Evolutionary conservation across 768 basidiomycete genomes (phyloP), one percentile per base, ranked within the genome.

Genomic region (Leccinum subgranulosum): DNA sequence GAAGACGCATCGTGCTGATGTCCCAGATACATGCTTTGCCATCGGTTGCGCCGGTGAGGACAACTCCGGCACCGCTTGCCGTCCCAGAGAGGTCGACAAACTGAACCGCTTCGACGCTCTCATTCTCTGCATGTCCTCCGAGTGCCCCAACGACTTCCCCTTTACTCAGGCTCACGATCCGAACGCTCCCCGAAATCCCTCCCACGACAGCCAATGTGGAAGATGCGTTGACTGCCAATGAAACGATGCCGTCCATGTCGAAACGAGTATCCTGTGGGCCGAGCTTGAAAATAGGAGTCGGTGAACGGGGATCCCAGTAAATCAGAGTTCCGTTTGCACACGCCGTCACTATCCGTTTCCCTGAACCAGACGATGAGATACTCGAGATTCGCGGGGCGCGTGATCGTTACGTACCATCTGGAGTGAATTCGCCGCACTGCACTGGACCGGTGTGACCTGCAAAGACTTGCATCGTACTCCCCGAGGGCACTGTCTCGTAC

Each of bases 11-110:
- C 25, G 92, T 95, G 51, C 81, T 81, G 45, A 95, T 79, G 74
- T 99, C 97, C 94, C 96, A 99, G 33, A 98, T 86, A 64, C 90
- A 93, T 17, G 86, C 89, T 69, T 93, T 95, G 0, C 94, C 94
- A 67, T 99, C 97, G 4, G 96, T 98, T 5, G 84, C 94, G 11
- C 91, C 95, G 2, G 90, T 93, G 0, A 92, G 84, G 11, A 87
- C 86, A 19, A 91, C 84, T 8, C 62, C 66, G 7, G 82, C 78
- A 4, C 81, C 81, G 8, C 63, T 76, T 5, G 76, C 80, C 0
- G 84, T 81, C 11, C 77, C 79, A 4, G 86, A 77, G 19, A 95
- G 75, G 64, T 94, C 92, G 25, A 94, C 81, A 68, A 96, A 98
- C 50, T 80, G 82, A 34, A 95, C 80, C 1, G 87, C 85, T 75